Conservation (phyloP, 164 flowering plant genomes). For the Aristolochia californica region DNA sequence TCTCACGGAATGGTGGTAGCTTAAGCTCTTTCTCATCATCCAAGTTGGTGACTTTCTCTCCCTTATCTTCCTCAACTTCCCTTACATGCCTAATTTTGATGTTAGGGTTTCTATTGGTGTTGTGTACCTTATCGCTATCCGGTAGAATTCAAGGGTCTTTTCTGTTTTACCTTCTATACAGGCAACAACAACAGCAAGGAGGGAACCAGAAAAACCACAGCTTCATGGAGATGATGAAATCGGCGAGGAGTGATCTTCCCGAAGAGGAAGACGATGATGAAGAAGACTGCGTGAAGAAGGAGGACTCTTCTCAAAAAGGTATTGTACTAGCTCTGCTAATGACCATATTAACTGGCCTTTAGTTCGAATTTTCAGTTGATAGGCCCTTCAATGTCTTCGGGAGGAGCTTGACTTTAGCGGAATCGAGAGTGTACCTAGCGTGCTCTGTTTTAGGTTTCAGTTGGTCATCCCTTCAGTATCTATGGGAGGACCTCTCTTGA, state of each 20-base stretch:
- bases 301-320: slow-evolving; percentile 55
- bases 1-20: slow-evolving; percentile 23
- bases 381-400: too few relatives aligned
- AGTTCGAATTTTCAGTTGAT: too few relatives aligned
- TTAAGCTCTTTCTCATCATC: slow-evolving; percentile 36
- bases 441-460: too few relatives aligned
- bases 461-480: too few relatives aligned
- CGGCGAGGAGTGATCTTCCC: slow-evolving; percentile 39
- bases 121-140: neutral
- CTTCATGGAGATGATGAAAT: slow-evolving; percentile 64
- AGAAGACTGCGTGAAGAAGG: slow-evolving; percentile 51
- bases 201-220: slow-evolving; percentile 32
- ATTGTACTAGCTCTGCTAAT: neutral
- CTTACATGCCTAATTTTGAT: neutral
- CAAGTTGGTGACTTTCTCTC: slow-evolving; percentile 38
- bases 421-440: too few relatives aligned
- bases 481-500: too few relatives aligned
- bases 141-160: neutral
- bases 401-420: too few relatives aligned
- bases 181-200: slow-evolving; percentile 2
- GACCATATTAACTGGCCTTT: too few relatives aligned
- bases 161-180: neutral
- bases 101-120: neutral
- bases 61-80: slow-evolving; percentile 1
- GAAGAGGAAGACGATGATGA: slow-evolving; percentile 64